Evolutionary conservation across 129 eudicot genomes (phyloP).

Genomic region (Flaveria linearis): DNA sequence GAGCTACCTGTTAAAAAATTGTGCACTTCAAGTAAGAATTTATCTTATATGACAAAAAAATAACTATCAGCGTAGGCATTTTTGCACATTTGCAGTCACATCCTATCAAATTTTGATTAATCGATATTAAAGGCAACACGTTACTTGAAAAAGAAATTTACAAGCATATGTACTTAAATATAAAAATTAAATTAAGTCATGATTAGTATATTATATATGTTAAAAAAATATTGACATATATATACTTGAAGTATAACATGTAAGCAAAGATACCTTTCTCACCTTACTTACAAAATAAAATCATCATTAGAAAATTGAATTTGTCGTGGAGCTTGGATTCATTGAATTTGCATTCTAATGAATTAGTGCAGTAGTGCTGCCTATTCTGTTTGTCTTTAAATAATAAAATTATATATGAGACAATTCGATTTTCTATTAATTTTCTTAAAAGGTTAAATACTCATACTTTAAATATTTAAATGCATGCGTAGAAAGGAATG

Average conservation of each 20-base stretch:
- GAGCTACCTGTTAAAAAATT: too few relatives aligned
- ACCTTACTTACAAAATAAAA: slow-evolving; percentile 6
- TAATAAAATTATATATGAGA: slow-evolving; percentile 8
- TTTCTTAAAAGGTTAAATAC: background rate
- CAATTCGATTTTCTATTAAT: slow-evolving; percentile 11
- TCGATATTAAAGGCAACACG: too few relatives aligned
- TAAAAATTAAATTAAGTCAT: too few relatives aligned
- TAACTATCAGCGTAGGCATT: too few relatives aligned
- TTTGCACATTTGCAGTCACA: too few relatives aligned
- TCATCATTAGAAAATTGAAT: slow-evolving; percentile 3
- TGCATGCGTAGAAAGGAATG: slow-evolving; percentile 25
- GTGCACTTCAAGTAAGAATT: too few relatives aligned
- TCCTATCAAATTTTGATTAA: too few relatives aligned
- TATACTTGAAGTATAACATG: background rate
- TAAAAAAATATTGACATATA: background rate
- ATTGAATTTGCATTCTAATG: slow-evolving; percentile 17
- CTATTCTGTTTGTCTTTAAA: background rate
- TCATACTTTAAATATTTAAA: slow-evolving; percentile 18
- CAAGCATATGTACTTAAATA: too few relatives aligned
- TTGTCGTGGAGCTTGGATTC: slow-evolving; percentile 34
- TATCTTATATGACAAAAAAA: too few relatives aligned
- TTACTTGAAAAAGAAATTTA: too few relatives aligned
- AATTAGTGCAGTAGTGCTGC: slow-evolving; percentile 17
- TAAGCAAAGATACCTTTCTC: slow-evolving; percentile 19
- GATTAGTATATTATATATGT: too few relatives aligned